These are phyloP conservation scores for Ceratocystis harringtonii DNA, from an alignment of 2,329 filamentous ascomycete genomes.

Conservation along the genomic window DNA sequence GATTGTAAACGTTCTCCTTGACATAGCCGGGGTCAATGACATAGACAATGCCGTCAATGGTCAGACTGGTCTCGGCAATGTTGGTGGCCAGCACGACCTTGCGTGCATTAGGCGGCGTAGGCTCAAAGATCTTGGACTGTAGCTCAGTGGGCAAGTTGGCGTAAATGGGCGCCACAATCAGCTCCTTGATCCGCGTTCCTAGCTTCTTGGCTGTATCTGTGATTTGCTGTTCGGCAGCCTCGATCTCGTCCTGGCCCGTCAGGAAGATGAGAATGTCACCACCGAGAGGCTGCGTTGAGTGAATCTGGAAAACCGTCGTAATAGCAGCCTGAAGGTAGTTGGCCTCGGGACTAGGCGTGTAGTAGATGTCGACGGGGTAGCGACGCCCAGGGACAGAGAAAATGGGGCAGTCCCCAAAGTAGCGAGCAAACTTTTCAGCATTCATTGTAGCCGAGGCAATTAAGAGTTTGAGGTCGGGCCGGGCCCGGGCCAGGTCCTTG, in stretches of 20 bases:
- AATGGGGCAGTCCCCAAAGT: slow-evolving; percentile 84
- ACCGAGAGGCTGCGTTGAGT: slow-evolving; percentile 58
- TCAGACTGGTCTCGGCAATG: slow-evolving; percentile 90
- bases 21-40: slow-evolving; percentile 92
- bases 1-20: slow-evolving; percentile 90
- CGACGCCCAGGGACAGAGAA: slow-evolving; percentile 86
- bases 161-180: slow-evolving; percentile 88
- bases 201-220: slow-evolving; percentile 77
- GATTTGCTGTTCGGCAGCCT: slow-evolving; percentile 69
- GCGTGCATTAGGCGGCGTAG: slow-evolving; percentile 66
- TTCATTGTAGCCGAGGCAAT: slow-evolving; percentile 94
- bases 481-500: slow-evolving; percentile 71
- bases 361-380: slow-evolving; percentile 83
- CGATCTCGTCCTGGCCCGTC: slow-evolving; percentile 93
- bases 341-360: slow-evolving; percentile 77
- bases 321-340: slow-evolving; percentile 87
- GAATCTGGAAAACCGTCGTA: slow-evolving; percentile 89
- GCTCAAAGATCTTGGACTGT: slow-evolving; percentile 88
- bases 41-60: slow-evolving; percentile 90
- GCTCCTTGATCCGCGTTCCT: slow-evolving; percentile 66
- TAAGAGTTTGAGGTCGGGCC: slow-evolving; percentile 75
- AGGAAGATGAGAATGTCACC: slow-evolving; percentile 92
- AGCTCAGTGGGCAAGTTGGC: slow-evolving; percentile 81
- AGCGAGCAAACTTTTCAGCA: slow-evolving; percentile 77
- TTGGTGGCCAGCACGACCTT: slow-evolving; percentile 94